A percentile compares a stretch with the other conserved stretches of the same genome.
These are phyloP conservation scores for Dioscorea zingiberensis DNA, from an alignment of 106 monocot genomes.

Conservation along the genomic window DNA sequence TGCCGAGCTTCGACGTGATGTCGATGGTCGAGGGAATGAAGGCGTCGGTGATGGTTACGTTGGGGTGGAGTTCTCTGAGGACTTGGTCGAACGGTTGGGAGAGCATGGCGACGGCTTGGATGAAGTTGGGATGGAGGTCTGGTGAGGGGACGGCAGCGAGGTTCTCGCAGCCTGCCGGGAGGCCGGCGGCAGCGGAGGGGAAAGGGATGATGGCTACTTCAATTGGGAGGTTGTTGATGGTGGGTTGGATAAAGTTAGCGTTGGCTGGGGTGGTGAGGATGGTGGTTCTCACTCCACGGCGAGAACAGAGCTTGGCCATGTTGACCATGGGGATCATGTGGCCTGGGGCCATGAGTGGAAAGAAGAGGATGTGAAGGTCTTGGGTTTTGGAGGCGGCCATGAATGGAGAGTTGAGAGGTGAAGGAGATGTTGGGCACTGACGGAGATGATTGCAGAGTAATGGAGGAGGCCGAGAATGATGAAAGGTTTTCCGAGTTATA, in stretches of 20 bases:
- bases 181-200: background rate
- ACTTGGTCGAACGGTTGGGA: background rate
- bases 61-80: slow-evolving; percentile 2
- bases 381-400: background rate
- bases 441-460: too few species aligned
- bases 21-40: slow-evolving; percentile 4
- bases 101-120: background rate
- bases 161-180: background rate
- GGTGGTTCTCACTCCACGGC: background rate
- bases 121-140: background rate
- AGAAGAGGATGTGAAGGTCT: background rate
- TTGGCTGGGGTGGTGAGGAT: slow-evolving; percentile 4
- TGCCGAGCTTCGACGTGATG: background rate
- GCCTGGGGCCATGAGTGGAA: background rate
- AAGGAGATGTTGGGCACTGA: too few species aligned
- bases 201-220: too few species aligned
- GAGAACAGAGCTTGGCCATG: background rate
- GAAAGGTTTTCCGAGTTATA: too few species aligned
- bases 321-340: background rate
- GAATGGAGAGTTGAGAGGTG: too few species aligned
- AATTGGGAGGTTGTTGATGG: background rate
- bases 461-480: too few species aligned
- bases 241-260: background rate
- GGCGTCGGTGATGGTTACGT: background rate
- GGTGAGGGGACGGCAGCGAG: background rate